Evolutionary conservation across 2,329 filamentous ascomycete genomes (phyloP).

Genomic region (Penicillium sp.): DNA sequence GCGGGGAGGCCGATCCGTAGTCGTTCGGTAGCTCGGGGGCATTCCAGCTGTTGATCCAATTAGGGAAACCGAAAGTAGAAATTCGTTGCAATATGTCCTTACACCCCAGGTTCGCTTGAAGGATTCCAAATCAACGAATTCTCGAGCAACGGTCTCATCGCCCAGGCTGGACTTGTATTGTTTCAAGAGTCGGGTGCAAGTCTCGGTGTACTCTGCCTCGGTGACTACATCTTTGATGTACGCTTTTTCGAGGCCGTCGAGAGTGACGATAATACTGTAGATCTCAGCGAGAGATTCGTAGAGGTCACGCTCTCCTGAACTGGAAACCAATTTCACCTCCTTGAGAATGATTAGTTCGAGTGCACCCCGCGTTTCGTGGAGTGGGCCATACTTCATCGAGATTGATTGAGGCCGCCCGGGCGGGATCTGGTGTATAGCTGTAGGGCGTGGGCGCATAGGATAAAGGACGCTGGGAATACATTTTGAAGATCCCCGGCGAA

Average conservation of each 20-base stretch:
- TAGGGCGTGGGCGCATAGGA: constrained; percentile 87
- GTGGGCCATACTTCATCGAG: constrained; percentile 72
- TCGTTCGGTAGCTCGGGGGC: constrained; percentile 88
- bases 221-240: constrained; percentile 94
- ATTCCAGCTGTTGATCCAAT: constrained; percentile 69
- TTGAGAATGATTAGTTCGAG: constrained; percentile 39
- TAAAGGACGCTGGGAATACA: constrained; percentile 57
- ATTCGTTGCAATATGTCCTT: constrained; percentile 38
- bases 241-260: constrained; percentile 94
- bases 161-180: constrained; percentile 95
- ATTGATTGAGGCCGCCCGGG: constrained; percentile 84
- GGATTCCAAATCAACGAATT: constrained; percentile 82
- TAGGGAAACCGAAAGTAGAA: neutral
- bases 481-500: constrained; percentile 10
- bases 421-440: constrained; percentile 84
- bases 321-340: constrained; percentile 91
- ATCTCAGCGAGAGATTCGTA: constrained; percentile 96
- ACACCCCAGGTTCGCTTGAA: constrained; percentile 94
- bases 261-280: constrained; percentile 93
- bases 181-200: constrained; percentile 87
- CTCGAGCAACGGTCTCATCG: constrained; percentile 84
- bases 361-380: neutral
- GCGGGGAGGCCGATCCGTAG: constrained; percentile 90
- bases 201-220: constrained; percentile 92
- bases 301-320: constrained; percentile 83